Evolutionary conservation across 2,329 filamentous ascomycete genomes (phyloP).

Genomic region (Pseudocercospora ulei): DNA sequence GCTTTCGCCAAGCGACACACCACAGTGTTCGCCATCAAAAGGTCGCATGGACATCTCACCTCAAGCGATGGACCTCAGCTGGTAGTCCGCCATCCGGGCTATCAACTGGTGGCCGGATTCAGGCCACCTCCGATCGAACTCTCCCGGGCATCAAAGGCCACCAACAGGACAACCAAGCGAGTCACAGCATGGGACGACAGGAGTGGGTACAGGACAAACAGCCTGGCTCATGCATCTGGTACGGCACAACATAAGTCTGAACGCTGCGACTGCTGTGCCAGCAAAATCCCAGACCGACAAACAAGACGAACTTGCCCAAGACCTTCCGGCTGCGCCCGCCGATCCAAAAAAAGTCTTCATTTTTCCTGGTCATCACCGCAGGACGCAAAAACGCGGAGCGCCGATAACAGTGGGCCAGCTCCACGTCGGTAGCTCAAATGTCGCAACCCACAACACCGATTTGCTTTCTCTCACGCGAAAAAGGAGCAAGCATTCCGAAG

Average conservation of each 20-base stretch:
- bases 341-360: conserved; percentile 1
- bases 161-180: conserved; percentile 5
- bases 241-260: conserved; percentile 4
- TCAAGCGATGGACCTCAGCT: conserved; percentile 4
- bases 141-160: conserved; percentile 3
- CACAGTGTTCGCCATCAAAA: conserved; percentile 4
- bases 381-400: conserved; percentile 1
- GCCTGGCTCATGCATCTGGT: not conserved
- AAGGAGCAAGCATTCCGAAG: conserved; percentile 1
- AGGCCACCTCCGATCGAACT: conserved; percentile 2
- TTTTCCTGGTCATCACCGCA: not conserved
- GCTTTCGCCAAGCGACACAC: conserved; percentile 8
- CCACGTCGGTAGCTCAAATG: conserved; percentile 1
- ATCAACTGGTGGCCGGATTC: not conserved
- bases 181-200: not conserved
- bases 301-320: not conserved
- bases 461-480: conserved; percentile 3
- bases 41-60: conserved; percentile 1
- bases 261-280: conserved; percentile 2
- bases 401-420: conserved; percentile 5
- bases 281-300: not conserved
- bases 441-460: not conserved
- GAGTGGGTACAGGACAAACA: not conserved
- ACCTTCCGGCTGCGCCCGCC: not conserved
- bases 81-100: not conserved